These are phyloP conservation scores for Ustilago curta DNA, from an alignment of 1,284 basidiomycete genomes.

Conservation along the genomic window DNA sequence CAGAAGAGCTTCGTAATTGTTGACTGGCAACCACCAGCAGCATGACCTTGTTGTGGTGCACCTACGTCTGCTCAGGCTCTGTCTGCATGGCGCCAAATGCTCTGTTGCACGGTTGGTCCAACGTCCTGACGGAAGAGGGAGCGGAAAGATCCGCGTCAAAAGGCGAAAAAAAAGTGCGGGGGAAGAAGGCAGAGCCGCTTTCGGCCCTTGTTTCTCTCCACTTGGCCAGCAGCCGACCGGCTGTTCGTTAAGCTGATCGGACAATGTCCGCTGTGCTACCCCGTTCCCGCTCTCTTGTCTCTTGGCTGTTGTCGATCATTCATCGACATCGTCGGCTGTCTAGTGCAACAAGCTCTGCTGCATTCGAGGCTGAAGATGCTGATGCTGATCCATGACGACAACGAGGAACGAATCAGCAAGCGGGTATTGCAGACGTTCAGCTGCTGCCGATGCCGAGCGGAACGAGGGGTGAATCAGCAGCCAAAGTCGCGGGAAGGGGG, in stretches of 20 bases:
- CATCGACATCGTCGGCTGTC: background rate
- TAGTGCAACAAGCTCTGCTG: background rate
- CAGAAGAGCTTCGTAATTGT: background rate
- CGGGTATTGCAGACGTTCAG: slow-evolving; percentile 3
- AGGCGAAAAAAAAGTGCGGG: slow-evolving; percentile 12
- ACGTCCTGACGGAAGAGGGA: background rate
- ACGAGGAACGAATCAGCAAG: background rate
- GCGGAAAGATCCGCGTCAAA: slow-evolving; percentile 18
- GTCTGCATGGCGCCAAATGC: background rate
- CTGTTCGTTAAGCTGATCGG: background rate
- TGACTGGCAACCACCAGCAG: background rate
- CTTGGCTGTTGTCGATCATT: background rate
- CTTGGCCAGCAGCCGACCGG: background rate
- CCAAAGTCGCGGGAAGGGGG: background rate
- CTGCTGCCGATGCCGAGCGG: background rate
- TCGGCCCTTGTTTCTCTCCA: slow-evolving; percentile 5
- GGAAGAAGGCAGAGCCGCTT: slow-evolving; percentile 6
- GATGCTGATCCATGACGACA: slow-evolving; percentile 3
- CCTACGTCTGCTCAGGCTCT: too few relatives aligned
- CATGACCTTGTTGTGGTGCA: background rate
- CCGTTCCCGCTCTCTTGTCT: background rate
- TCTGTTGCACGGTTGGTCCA: too few relatives aligned
- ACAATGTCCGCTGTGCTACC: background rate
- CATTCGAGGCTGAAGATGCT: background rate
- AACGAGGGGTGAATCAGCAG: slow-evolving; percentile 1